These are phyloP conservation scores for Solidago caesia DNA, from an alignment of 129 eudicot species.

Conservation along the genomic window DNA sequence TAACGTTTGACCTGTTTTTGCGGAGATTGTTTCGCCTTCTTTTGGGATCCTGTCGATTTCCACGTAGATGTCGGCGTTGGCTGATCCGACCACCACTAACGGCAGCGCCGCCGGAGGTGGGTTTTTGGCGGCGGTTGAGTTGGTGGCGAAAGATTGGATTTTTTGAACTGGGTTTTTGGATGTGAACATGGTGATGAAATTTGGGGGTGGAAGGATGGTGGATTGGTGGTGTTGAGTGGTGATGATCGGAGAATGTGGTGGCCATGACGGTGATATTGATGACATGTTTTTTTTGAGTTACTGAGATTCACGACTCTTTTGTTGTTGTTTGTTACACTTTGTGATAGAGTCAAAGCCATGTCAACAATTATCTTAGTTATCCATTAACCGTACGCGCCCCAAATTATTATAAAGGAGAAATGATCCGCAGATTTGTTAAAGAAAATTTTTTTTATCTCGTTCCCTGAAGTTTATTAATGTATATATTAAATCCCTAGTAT, in stretches of 20 bases:
- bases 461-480: too few species aligned
- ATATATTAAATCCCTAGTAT: too few species aligned
- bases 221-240: slow-evolving; percentile 4
- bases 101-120: slow-evolving; percentile 38
- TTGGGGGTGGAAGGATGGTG: slow-evolving; percentile 19
- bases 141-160: slow-evolving; percentile 32
- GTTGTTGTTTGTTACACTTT: too few species aligned
- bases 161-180: slow-evolving; percentile 21
- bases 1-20: slow-evolving; percentile 76
- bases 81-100: slow-evolving; percentile 88
- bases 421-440: too few species aligned
- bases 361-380: background rate
- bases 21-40: slow-evolving; percentile 80
- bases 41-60: slow-evolving; percentile 75
- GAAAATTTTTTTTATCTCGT: too few species aligned
- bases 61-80: slow-evolving; percentile 90
- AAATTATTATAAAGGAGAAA: too few species aligned
- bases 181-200: slow-evolving; percentile 14
- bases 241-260: slow-evolving; percentile 30
- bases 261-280: slow-evolving; percentile 50
- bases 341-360: slow-evolving; percentile 2
- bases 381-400: too few species aligned
- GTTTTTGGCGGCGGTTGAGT: slow-evolving; percentile 35
- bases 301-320: too few species aligned
- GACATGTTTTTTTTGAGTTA: slow-evolving; percentile 24